phyloP scores from a whole-genome alignment of 768 basidiomycete species.

The Leccinum olivaceopallidum region DNA sequence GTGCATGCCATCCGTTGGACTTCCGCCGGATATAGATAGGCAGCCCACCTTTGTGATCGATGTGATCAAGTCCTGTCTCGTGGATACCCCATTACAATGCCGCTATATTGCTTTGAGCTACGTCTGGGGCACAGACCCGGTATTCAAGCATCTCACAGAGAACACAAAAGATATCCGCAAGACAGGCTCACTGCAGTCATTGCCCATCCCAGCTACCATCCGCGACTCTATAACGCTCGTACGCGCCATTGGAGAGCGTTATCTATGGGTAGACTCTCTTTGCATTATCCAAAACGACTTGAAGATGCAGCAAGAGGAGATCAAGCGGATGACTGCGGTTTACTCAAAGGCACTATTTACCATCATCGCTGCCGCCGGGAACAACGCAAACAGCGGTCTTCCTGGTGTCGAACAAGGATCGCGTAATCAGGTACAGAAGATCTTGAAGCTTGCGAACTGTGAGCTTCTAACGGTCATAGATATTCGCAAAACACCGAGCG shows the following conservation, averaged over 20 bases:
- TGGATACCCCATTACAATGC: constrained; percentile 17
- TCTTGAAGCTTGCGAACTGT: constrained; percentile 7
- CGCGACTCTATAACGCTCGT: constrained; percentile 25
- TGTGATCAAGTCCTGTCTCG: constrained; percentile 17
- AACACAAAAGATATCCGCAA: constrained; percentile 9
- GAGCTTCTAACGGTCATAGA: constrained; percentile 19
- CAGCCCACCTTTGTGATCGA: constrained; percentile 19
- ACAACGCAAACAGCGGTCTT: constrained; percentile 13
- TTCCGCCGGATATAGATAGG: neutral
- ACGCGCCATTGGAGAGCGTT: constrained; percentile 22
- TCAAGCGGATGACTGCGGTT: constrained; percentile 23
- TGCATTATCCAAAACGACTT: constrained; percentile 25
- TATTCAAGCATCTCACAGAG: constrained; percentile 13
- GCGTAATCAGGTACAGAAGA: constrained; percentile 8
- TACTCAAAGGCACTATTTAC: constrained; percentile 21
- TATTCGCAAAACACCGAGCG: neutral
- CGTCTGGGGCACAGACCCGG: constrained; percentile 16
- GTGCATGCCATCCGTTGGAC: constrained; percentile 7
- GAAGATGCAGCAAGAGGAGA: constrained; percentile 18
- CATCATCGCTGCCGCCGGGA: constrained; percentile 19
- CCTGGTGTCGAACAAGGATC: constrained; percentile 8
- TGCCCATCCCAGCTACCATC: constrained; percentile 24
- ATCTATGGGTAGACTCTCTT: constrained; percentile 28
- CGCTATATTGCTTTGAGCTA: constrained; percentile 30
- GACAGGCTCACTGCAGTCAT: neutral